These are phyloP conservation scores for Coemansia sp. DNA, from an alignment of 371 early-diverging fungal species.

Conservation along the genomic window DNA sequence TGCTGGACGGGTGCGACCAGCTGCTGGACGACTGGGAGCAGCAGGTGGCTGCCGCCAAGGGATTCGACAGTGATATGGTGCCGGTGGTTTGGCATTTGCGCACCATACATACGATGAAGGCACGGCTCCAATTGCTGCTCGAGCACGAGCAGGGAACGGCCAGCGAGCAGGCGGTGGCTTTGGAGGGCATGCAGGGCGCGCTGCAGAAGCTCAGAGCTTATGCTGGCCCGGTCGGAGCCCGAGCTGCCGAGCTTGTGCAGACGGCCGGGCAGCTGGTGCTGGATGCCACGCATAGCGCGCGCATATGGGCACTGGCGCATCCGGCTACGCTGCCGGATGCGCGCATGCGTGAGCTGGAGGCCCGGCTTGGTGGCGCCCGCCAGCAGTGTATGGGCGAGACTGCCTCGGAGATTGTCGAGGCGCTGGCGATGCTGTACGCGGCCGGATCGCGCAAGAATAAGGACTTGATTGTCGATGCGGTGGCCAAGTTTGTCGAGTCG, in stretches of 20 bases:
- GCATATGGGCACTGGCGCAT: slow-evolving; percentile 32
- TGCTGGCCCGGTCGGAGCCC: not conserved
- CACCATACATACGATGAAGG: slow-evolving; percentile 4
- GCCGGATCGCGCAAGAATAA: slow-evolving; percentile 27
- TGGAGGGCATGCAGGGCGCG: slow-evolving; percentile 19
- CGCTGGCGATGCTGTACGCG: slow-evolving; percentile 45
- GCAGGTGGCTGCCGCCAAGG: not conserved
- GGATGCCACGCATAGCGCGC: slow-evolving; percentile 35
- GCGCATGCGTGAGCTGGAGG: slow-evolving; percentile 25
- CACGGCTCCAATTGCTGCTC: slow-evolving; percentile 14
- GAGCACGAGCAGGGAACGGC: slow-evolving; percentile 6
- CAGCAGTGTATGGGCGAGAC: not conserved
- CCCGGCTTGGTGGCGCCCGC: not conserved
- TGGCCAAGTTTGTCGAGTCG: slow-evolving; percentile 13
- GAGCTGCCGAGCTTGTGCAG: not conserved
- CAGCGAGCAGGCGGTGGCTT: slow-evolving; percentile 42
- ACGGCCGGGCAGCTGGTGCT: slow-evolving; percentile 17
- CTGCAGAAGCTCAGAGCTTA: not conserved
- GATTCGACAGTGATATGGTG: not conserved
- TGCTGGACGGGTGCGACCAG: slow-evolving; percentile 28
- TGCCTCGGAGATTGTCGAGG: slow-evolving; percentile 27
- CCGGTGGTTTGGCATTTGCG: not conserved
- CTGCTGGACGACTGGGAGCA: slow-evolving; percentile 21
- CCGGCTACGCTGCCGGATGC: slow-evolving; percentile 37
- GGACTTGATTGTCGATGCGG: slow-evolving; percentile 26